A percentile compares a stretch with the other conserved stretches of the same genome.
Conservation (phyloP, 2,329 filamentous ascomycete species). For the Aspergillus sp. region DNA sequence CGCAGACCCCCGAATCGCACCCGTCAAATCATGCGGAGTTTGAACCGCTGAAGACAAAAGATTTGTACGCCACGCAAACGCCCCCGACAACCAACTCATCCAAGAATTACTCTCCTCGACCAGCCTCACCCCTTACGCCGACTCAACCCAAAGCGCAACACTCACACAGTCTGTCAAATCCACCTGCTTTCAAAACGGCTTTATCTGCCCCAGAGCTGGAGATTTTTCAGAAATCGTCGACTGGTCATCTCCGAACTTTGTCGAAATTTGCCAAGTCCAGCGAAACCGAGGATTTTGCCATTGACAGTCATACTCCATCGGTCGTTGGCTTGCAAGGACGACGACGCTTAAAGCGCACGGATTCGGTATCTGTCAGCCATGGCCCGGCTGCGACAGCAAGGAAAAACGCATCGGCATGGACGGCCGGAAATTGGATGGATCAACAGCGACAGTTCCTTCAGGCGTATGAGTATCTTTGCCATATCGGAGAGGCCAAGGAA, state of each 20-base stretch:
- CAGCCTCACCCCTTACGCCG: constrained; percentile 29
- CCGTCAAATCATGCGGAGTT: constrained; percentile 29
- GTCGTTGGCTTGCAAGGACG: constrained; percentile 85
- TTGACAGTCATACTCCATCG: constrained; percentile 75
- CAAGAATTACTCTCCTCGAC: constrained; percentile 24
- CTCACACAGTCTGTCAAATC: constrained; percentile 30
- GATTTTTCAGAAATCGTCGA: constrained; percentile 82
- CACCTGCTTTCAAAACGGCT: constrained; percentile 40
- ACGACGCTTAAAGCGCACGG: constrained; percentile 73
- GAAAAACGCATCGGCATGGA: constrained; percentile 67
- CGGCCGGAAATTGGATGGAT: constrained; percentile 95
- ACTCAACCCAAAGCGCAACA: constrained; percentile 30
- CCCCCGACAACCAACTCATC: constrained; percentile 23
- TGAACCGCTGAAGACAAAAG: constrained; percentile 25
- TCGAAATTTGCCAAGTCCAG: constrained; percentile 78
- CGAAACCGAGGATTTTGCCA: constrained; percentile 75
- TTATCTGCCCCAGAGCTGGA: constrained; percentile 72
- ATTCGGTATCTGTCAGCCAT: constrained; percentile 54
- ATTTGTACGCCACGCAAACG: constrained; percentile 21
- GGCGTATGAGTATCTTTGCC: constrained; percentile 97
- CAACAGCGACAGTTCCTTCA: constrained; percentile 94
- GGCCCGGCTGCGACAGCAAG: constrained; percentile 42
- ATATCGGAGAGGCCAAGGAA: constrained; percentile 97
- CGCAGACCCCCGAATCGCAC: constrained; percentile 33
- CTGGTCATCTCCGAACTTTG: constrained; percentile 81